Evolutionary conservation across 768 basidiomycete genomes (phyloP), one percentile per base, ranked within the genome.

Genomic region (Arthromyces matolae): DNA sequence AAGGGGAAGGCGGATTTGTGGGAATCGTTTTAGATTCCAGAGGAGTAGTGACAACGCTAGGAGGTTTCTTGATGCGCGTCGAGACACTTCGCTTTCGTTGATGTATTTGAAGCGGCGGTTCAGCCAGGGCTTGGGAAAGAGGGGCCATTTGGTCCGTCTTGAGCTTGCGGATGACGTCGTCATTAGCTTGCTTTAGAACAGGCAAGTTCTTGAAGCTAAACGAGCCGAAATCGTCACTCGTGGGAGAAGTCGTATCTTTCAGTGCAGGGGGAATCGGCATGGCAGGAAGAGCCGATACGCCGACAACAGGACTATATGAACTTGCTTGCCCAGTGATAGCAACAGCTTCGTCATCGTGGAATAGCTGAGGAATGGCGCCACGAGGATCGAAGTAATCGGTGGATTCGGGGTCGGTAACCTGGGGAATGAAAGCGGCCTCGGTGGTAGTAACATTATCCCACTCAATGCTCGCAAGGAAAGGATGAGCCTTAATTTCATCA

Each of bases 341-440:
- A 54, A 80, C 60, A 34, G 75, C 73, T 41, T 93, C 91, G 38
- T 94, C 91, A 49, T 97, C 95, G 38, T 92, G 86, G 77, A 98
- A 96, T 28, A 90, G 70, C 60, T 93, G 89, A 24, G 86, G 81
- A 35, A 89, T 81, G 13, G 95, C 95, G 3, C 96, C 96, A 35
- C 96, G 84, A 51, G 93, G 81, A 69, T 99, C 96, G 60, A 99
- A 99, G 70, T 99, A 99, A 65, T 99, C 96, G n/a, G 96, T 99
- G 18, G 93, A 95, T 69, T 97, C 94, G 4, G 94, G 93, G 66
- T 98, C 94, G 12, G 87, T 81, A 27, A 96, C 83, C 61, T 93
- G 88, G 38, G 96, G 96, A 42, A 98, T 92, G 71, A 99, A 99
- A 25, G 86, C 89, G 8, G 93, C 93, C 67, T 95, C 89, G 5